A percentile compares a stretch with the other conserved stretches of the same genome.
phyloP scores from a whole-genome alignment of 164 flowering plant genomes.

The Liquidambar formosana region DNA sequence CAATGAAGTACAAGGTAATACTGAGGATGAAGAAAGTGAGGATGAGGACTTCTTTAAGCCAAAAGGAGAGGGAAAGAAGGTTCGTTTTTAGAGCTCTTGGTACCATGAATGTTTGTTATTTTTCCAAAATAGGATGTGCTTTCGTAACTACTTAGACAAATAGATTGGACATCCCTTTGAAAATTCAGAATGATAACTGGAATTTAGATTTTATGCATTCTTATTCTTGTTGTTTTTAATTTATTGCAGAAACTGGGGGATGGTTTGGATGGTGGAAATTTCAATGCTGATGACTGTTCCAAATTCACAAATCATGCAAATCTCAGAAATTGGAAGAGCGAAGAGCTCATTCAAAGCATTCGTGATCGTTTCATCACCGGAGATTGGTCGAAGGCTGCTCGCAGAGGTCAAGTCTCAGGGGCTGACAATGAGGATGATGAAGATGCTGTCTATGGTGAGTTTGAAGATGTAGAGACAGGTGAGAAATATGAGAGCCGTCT shows the following conservation, averaged over 20 bases:
- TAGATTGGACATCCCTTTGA: not conserved
- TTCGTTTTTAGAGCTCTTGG: conserved; percentile 19
- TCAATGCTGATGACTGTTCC: conserved; percentile 71
- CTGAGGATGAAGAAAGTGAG: conserved; percentile 65
- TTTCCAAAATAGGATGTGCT: not conserved
- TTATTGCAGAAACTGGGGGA: conserved; percentile 45
- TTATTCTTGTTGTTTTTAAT: conserved; percentile 1
- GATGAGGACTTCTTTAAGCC: conserved; percentile 84
- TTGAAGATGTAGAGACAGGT: conserved; percentile 95
- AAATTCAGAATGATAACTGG: not conserved
- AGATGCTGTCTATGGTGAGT: conserved; percentile 66
- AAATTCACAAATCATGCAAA: conserved; percentile 37
- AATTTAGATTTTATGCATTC: not conserved
- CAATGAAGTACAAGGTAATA: conserved; percentile 32
- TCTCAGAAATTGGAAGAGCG: conserved; percentile 58
- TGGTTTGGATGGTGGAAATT: conserved; percentile 34
- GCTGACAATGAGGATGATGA: conserved; percentile 40
- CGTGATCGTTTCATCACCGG: conserved; percentile 92
- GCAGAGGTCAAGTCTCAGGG: conserved; percentile 45
- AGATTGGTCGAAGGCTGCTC: conserved; percentile 82
- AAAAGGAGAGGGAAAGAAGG: conserved; percentile 75
- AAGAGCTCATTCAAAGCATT: conserved; percentile 53
- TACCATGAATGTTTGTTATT: not conserved
- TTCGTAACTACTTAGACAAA: not conserved
- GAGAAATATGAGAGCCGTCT: conserved; percentile 43